A percentile compares a stretch with the other conserved stretches of the same genome.
Evolutionary conservation across 2,329 filamentous ascomycete genomes (phyloP).

Genomic region (Aspergillus novoparasiticus): DNA sequence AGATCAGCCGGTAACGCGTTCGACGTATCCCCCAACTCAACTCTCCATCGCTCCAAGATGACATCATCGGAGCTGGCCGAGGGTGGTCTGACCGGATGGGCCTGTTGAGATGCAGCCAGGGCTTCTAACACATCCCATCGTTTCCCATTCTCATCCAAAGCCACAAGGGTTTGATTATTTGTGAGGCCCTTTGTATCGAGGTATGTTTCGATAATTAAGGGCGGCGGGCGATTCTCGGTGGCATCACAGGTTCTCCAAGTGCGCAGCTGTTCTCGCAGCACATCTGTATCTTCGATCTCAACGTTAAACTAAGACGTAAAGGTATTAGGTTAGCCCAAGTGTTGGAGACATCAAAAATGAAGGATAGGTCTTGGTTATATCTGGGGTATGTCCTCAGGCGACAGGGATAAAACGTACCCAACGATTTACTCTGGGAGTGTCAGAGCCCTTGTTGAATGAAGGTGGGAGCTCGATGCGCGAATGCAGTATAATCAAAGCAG

Average conservation of each 20-base stretch:
- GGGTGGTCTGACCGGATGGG: conserved; percentile 41
- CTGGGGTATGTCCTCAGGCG: background rate
- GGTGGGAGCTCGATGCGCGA: conserved; percentile 72
- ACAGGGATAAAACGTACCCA: conserved; percentile 65
- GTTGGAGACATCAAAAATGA: background rate
- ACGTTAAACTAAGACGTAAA: conserved; percentile 77
- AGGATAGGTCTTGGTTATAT: background rate
- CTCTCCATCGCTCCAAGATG: conserved; percentile 85
- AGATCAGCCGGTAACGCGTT: conserved; percentile 59
- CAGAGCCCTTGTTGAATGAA: conserved; percentile 58
- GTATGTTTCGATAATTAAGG: conserved; percentile 87
- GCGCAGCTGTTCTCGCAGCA: conserved; percentile 77
- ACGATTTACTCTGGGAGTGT: conserved; percentile 72
- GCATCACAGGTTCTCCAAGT: conserved; percentile 81
- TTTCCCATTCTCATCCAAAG: conserved; percentile 86
- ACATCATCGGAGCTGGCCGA: conserved; percentile 67
- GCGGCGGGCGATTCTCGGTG: conserved; percentile 74
- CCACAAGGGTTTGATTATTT: conserved; percentile 81
- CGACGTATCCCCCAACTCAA: conserved; percentile 71
- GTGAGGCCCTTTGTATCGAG: conserved; percentile 78
- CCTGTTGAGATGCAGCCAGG: conserved; percentile 64
- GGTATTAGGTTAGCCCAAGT: background rate
- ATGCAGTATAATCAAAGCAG: conserved; percentile 79
- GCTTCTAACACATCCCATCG: conserved; percentile 90
- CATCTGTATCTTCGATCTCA: conserved; percentile 88